Base-by-base conservation (phyloP, 2,329 filamentous ascomycete genomes). In the Lachnellula subtilissima region DNA sequence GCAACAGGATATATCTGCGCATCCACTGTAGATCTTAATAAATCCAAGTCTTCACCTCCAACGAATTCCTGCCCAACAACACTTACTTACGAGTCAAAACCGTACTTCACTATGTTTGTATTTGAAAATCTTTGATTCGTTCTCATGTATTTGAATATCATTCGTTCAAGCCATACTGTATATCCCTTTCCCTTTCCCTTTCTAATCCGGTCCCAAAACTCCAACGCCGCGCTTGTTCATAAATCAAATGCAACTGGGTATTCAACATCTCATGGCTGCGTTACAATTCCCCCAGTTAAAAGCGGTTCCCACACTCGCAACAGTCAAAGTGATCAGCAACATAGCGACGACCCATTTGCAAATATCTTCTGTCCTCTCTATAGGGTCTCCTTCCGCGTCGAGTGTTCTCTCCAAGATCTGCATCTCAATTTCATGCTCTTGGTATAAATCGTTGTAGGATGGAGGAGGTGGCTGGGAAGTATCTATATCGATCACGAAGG, bases 261-360 rank as follows among this genome's bases (percentile, higher is more conserved):
- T 22, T 22, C 6, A 23, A 14, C 42, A 45, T 22, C 12, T 45
- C 42, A 23, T 25, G 36, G 14, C 5, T 23, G 35, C 5, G 4
- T 23, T 22, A 52, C 54, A 56, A 14, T 15, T 53, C 12, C 65
- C 65, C 65, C 64, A 66, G 53, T 66, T 64, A 47, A 67, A 68
- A 19, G 64, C 66, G 0, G 63, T 66, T 8, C 65, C 66, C 17
- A 67, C 64, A 43, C 55, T 54, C 2, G 61, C 61, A 22, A 68
- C 54, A 15, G 64, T 67, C 42, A 67, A 54, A 2, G 57, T 57
- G 22, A 68, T 58, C n/a, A 67, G 54, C 43, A 68, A 22, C 66
- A 68, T 68, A 9, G 61, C 62, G 28, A 68, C 64, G 32, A 68
- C 52, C 64, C 64, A 68, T 49, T 67, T 67, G 15, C 60, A 65